phyloP scores from a whole-genome alignment of 2,329 filamentous ascomycete species.

The Trichophyton simii region DNA sequence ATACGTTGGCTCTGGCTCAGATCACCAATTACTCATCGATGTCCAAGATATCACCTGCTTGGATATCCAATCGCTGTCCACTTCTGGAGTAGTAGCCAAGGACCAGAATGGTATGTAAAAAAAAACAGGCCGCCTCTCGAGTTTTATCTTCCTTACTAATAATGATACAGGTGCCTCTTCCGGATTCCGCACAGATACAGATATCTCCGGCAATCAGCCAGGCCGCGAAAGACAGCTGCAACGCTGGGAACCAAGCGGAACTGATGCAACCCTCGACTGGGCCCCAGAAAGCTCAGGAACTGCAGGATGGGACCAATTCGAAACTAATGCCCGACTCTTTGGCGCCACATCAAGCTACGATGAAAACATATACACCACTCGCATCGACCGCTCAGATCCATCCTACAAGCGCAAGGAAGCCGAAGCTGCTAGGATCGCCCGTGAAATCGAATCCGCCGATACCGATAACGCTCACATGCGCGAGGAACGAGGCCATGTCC shows the following conservation, averaged over 20 bases:
- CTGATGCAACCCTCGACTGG: conserved; percentile 50
- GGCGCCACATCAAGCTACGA: conserved; percentile 83
- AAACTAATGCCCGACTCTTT: conserved; percentile 74
- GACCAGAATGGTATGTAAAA: conserved; percentile 44
- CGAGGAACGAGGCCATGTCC: conserved; percentile 68
- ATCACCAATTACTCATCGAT: conserved; percentile 48
- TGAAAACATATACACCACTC: conserved; percentile 87
- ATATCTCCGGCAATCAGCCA: conserved; percentile 65
- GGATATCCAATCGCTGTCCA: conserved; percentile 40
- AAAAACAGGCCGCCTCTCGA: background rate
- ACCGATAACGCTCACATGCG: conserved; percentile 70
- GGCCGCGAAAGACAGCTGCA: conserved; percentile 64
- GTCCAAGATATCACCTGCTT: conserved; percentile 49
- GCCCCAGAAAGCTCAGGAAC: conserved; percentile 52
- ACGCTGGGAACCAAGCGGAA: conserved; percentile 61
- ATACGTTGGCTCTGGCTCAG: conserved; percentile 33
- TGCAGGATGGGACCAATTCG: conserved; percentile 81
- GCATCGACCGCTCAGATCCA: conserved; percentile 73
- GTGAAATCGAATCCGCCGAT: conserved; percentile 71
- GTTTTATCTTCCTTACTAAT: background rate
- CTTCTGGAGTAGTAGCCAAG: conserved; percentile 40
- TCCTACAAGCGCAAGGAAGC: conserved; percentile 66
- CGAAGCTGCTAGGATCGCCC: conserved; percentile 68
- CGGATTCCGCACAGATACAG: conserved; percentile 72
- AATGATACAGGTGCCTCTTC: conserved; percentile 46